Base-by-base conservation (phyloP, 2,329 filamentous ascomycete species). In the Bipolaris oryzae region DNA sequence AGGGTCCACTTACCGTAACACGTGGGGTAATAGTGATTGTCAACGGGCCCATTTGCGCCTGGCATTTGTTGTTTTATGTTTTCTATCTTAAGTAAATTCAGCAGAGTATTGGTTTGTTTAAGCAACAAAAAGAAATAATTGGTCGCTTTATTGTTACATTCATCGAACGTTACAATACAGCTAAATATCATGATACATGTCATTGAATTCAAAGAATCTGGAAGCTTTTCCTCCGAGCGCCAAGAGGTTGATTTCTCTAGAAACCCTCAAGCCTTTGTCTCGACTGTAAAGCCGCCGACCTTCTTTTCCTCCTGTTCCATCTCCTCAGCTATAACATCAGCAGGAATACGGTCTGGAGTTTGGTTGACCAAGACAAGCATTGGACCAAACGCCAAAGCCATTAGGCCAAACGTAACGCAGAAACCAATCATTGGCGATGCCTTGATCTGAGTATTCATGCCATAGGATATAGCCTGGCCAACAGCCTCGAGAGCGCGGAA, bases 331-430 rank as follows among this genome's bases (percentile, higher is more conserved):
- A 68, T 67, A 1, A 69, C 63, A 57, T 73, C 68, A 3, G 69
- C 68, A n/a, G 69, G 69, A 35, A 74, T 73, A 7, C 64, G 71
- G 55, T 74, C 70, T 6, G 70, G 71, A 7, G 72, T 74, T 25
- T 60, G 51, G 38, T 73, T 73, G 15, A 73, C 70, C 52, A 74
- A 48, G 13, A 67, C 44, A 21, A 74, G 47, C 72, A 74, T 74
- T 9, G 72, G 72, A n/a, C 47, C 60, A 15, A 72, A 58, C 6
- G 71, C 69, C 21, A 69, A 31, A 20, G 61, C 70, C 71, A 74
- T 73, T 25, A 74, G 41, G 1, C 62, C 71, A 45, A 74, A 74
- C 3, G 69, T 73, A 3, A 74, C 71, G 35, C 71, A 73, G 43
- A 72, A 70, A 7, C 69, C 69, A 20, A 72, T 63, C 5, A 71